These are phyloP conservation scores for Neurospora crassa DNA, from an alignment of 2,329 filamentous ascomycete species.

Conservation along the genomic window DNA sequence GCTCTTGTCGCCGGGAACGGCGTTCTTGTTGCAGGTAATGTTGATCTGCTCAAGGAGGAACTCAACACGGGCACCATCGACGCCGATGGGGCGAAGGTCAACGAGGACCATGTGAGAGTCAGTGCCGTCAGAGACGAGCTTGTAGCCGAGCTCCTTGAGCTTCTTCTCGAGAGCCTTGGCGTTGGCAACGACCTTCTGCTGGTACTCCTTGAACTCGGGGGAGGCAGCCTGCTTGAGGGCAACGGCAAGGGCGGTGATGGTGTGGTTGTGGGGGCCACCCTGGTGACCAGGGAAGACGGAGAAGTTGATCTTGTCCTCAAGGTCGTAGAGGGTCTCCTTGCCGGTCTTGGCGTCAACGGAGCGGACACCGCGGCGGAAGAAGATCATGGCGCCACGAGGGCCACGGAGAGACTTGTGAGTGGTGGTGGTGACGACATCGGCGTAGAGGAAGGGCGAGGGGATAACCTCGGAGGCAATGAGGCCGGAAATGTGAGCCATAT, in stretches of 20 bases:
- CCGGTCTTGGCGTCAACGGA: conserved; percentile 84
- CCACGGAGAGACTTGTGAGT: conserved; percentile 99
- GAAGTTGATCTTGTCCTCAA: conserved; percentile 95
- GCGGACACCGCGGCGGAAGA: conserved; percentile 95
- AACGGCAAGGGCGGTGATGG: conserved; percentile 92
- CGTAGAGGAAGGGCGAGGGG: conserved; percentile 82
- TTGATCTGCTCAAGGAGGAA: conserved; percentile 95
- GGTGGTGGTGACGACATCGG: conserved; percentile 95
- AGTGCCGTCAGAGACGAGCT: conserved; percentile 88
- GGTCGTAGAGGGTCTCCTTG: conserved; percentile 82
- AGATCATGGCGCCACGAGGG: conserved; percentile 98
- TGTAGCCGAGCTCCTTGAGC: conserved; percentile 83
- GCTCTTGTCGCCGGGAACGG: conserved; percentile 93
- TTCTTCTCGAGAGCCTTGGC: conserved; percentile 82
- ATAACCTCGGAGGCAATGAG: conserved; percentile 89
- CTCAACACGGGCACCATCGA: conserved; percentile 94
- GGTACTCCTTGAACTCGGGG: conserved; percentile 88
- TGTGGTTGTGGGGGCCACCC: conserved; percentile 98
- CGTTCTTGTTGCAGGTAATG: conserved; percentile 99
- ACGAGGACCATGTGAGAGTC: conserved; percentile 97
- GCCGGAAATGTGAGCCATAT: conserved; percentile 98
- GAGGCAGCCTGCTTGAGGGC: conserved; percentile 89
- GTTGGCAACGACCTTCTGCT: conserved; percentile 85
- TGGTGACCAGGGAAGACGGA: conserved; percentile 99
- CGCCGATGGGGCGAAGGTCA: conserved; percentile 75